phyloP scores from a whole-genome alignment of 371 early-diverging fungal species.

The Cladochytrium tenue region DNA sequence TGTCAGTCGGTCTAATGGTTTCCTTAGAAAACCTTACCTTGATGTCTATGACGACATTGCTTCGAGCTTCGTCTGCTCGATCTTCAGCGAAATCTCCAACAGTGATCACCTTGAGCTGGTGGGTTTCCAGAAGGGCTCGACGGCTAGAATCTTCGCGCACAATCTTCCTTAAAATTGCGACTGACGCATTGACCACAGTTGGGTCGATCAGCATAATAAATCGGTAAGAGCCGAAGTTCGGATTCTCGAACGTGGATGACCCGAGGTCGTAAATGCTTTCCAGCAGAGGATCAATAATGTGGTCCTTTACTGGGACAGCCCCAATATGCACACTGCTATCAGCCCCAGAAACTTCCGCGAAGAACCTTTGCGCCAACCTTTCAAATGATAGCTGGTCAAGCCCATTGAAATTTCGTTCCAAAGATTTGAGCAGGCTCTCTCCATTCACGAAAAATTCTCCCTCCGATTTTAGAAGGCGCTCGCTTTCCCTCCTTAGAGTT shows the following conservation, averaged over 20 bases:
- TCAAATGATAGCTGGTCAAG: background rate
- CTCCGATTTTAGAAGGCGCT: background rate
- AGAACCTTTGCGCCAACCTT: background rate
- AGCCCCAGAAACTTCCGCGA: background rate
- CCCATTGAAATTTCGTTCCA: background rate
- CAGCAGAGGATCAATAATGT: background rate
- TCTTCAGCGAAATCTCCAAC: background rate
- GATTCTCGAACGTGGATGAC: background rate
- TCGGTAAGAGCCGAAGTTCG: background rate
- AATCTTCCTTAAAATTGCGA: background rate
- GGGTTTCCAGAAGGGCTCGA: background rate
- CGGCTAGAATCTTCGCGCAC: no score
- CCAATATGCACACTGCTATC: background rate
- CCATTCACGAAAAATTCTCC: background rate
- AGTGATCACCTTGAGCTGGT: background rate
- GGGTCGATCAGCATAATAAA: background rate
- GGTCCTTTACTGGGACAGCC: background rate
- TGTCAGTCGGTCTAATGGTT: no score
- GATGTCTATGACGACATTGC: background rate
- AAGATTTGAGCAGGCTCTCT: no score
- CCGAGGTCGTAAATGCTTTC: background rate
- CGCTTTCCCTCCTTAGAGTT: background rate
- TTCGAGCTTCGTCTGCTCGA: background rate
- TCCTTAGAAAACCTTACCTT: no score
- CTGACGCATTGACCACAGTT: background rate